A percentile compares a stretch with the other conserved stretches of the same genome.
Evolutionary conservation across 176 grass and related monocot species (phyloP).

Genomic region (Alloteropsis semialata): DNA sequence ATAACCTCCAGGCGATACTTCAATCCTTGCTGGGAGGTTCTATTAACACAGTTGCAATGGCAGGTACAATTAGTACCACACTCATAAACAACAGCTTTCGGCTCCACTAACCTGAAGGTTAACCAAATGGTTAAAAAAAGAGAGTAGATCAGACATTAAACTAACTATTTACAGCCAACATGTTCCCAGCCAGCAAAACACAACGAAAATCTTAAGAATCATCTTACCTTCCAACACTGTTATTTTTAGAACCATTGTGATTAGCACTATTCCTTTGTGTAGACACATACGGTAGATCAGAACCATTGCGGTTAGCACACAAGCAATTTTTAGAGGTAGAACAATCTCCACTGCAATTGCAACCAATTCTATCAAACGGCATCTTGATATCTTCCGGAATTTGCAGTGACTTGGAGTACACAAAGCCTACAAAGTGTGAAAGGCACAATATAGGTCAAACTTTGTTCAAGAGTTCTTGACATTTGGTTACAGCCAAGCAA

Average conservation of each 20-base stretch:
- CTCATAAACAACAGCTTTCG: conserved; percentile 80
- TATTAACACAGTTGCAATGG: conserved; percentile 59
- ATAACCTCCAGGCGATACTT: conserved; percentile 77
- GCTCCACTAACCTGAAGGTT: conserved; percentile 69
- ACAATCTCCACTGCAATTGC: conserved; percentile 62
- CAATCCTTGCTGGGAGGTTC: conserved; percentile 77
- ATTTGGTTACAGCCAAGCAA: background rate
- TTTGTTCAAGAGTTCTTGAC: background rate
- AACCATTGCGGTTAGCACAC: conserved; percentile 58
- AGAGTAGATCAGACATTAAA: background rate
- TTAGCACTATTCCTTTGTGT: conserved; percentile 34
- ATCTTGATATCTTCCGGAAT: conserved; percentile 43
- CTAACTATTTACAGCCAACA: background rate
- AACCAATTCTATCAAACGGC: conserved; percentile 44
- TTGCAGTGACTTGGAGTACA: conserved; percentile 46
- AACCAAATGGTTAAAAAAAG: conserved; percentile 9
- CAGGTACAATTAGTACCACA: conserved; percentile 71
- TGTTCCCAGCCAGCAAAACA: background rate
- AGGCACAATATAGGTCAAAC: conserved; percentile 7
- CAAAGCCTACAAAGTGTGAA: conserved; percentile 45
- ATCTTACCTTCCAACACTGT: conserved; percentile 40
- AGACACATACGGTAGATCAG: conserved; percentile 65
- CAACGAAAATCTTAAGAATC: conserved; percentile 23
- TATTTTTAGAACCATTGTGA: conserved; percentile 30
- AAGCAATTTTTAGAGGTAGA: conserved; percentile 45